Conservation (phyloP, 768 basidiomycete genomes). For the Kockovaella imperatae region DNA sequence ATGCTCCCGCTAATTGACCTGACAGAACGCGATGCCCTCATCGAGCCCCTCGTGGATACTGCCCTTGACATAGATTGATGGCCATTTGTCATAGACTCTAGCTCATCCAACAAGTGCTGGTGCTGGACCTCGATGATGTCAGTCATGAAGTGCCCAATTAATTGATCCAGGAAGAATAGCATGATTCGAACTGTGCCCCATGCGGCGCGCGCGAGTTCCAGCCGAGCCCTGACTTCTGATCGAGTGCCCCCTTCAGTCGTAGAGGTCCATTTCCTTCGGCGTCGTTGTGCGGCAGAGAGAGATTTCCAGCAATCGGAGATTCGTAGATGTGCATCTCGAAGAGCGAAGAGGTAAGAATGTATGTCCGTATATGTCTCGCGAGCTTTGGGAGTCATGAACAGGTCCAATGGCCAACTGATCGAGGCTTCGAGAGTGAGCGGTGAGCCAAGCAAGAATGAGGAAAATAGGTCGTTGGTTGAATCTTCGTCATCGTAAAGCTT, state of each 20-base stretch:
- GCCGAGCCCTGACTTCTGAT: conserved; percentile 58
- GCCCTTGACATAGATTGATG: neutral
- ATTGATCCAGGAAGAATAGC: conserved; percentile 81
- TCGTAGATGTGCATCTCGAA: conserved; percentile 74
- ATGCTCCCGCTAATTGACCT: neutral
- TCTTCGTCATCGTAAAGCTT: neutral
- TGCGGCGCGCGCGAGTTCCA: conserved; percentile 61
- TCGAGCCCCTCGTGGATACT: conserved; percentile 12
- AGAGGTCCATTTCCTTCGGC: conserved; percentile 75
- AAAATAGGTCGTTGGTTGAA: conserved; percentile 45
- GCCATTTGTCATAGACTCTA: too few relatives aligned
- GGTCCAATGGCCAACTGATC: conserved; percentile 78
- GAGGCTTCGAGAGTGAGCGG: conserved; percentile 62
- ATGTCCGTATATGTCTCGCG: conserved; percentile 65
- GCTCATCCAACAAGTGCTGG: conserved; percentile 56
- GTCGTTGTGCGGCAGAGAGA: conserved; percentile 76
- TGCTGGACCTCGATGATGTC: conserved; percentile 85
- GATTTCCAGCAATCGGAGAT: conserved; percentile 77
- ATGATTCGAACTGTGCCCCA: conserved; percentile 84
- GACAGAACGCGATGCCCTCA: conserved; percentile 1
- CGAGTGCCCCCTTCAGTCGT: conserved; percentile 74
- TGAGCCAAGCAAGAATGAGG: conserved; percentile 66
- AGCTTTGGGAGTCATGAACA: conserved; percentile 73
- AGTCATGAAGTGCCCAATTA: conserved; percentile 78
- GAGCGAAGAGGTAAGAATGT: conserved; percentile 72